phyloP scores from a whole-genome alignment of 306 rosid genomes.

The Acacia acuminata region DNA sequence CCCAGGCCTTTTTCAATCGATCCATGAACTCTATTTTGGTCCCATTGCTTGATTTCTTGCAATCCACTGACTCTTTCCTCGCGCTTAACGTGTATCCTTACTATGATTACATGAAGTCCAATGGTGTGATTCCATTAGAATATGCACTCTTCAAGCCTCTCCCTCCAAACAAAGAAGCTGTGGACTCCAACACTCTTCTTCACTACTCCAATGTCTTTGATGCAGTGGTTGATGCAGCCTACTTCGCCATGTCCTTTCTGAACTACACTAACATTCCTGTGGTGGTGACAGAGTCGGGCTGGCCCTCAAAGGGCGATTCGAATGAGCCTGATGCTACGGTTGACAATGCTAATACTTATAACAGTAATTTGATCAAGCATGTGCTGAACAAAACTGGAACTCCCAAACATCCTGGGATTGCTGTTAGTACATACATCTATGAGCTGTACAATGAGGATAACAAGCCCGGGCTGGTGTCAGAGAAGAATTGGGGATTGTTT shows the following conservation, averaged over 20 bases:
- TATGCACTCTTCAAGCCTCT: conserved; percentile 80
- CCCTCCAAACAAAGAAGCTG: conserved; percentile 76
- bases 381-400: conserved; percentile 80
- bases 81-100: conserved; percentile 84
- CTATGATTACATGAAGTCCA: conserved; percentile 80
- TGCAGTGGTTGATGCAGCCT: conserved; percentile 81
- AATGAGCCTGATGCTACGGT: conserved; percentile 77
- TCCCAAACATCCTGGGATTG: conserved; percentile 73
- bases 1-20: conserved; percentile 82
- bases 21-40: conserved; percentile 65
- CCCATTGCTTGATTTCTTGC: conserved; percentile 77
- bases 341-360: conserved; percentile 81
- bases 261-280: conserved; percentile 73
- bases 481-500: conserved; percentile 88
- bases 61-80: conserved; percentile 67
- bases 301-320: conserved; percentile 76
- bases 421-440: conserved; percentile 73
- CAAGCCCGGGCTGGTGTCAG: conserved; percentile 61
- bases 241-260: conserved; percentile 73
- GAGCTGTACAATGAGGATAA: conserved; percentile 81
- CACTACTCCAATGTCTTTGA: conserved; percentile 87
- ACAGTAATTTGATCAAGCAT: conserved; percentile 80
- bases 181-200: conserved; percentile 78
- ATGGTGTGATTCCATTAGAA: conserved; percentile 79
- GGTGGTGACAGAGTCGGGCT: conserved; percentile 79